Percentiles rank a stretch among this genome's conserved stretches.
Conservation (phyloP, 2,329 filamentous ascomycete genomes). For the Fusarium illudens region DNA sequence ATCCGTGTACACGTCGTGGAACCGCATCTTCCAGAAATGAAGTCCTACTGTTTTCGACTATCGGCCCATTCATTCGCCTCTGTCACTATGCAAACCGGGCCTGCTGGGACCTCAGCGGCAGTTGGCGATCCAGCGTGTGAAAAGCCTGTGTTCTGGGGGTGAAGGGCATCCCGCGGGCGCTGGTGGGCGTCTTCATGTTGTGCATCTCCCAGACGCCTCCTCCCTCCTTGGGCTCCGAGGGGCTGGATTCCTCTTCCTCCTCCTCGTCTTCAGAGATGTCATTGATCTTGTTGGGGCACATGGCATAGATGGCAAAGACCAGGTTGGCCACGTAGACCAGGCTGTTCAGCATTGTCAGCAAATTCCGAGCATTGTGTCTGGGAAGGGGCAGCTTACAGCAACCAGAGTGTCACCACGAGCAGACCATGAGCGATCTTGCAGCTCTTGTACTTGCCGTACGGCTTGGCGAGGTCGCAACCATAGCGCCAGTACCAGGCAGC, state of each 20-base stretch:
- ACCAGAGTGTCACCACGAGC: slow-evolving; percentile 70
- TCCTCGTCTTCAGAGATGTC: slow-evolving; percentile 55
- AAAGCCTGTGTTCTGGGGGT: slow-evolving; percentile 75
- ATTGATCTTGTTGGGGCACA: slow-evolving; percentile 65
- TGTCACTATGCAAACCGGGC: slow-evolving; percentile 21
- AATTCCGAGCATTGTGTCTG: background rate
- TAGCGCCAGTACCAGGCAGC: slow-evolving; percentile 80
- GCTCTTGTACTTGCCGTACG: slow-evolving; percentile 61
- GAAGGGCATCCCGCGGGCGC: slow-evolving; percentile 54
- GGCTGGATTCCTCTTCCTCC: slow-evolving; percentile 50
- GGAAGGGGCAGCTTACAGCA: slow-evolving; percentile 66
- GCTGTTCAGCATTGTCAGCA: slow-evolving; percentile 48
- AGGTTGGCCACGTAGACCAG: slow-evolving; percentile 68
- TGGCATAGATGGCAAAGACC: slow-evolving; percentile 65
- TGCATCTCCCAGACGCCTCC: slow-evolving; percentile 67
- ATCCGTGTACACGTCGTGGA: background rate
- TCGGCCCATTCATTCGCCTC: background rate
- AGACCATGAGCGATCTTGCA: slow-evolving; percentile 74
- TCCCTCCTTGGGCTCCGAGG: slow-evolving; percentile 47
- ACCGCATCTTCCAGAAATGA: background rate
- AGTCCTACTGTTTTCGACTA: background rate
- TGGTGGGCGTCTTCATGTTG: slow-evolving; percentile 52
- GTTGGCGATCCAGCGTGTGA: slow-evolving; percentile 66
- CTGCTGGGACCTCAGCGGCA: slow-evolving; percentile 58
- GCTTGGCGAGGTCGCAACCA: slow-evolving; percentile 69